phyloP scores from a whole-genome alignment of 306 rosid genomes.

The cucumber (Cucumis sativus) region DNA sequence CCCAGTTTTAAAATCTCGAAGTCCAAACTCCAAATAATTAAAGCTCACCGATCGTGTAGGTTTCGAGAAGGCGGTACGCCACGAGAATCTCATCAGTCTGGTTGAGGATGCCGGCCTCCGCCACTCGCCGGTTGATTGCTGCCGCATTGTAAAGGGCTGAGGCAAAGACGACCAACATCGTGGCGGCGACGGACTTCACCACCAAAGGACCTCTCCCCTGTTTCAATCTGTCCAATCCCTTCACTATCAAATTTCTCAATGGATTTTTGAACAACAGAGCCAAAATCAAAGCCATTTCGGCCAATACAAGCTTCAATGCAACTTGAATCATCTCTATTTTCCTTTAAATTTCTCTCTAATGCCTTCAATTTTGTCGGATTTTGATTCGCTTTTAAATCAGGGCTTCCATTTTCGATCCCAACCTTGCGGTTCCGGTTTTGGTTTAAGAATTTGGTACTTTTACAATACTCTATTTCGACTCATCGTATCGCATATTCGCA shows the following conservation, averaged over 20 bases:
- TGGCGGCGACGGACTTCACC: background rate
- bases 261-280: slow-evolving; percentile 6
- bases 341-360: background rate
- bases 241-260: background rate
- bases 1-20: no score
- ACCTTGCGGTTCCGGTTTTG: background rate
- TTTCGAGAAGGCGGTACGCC: slow-evolving; percentile 5
- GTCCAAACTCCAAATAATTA: background rate
- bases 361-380: background rate
- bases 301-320: background rate
- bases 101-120: background rate
- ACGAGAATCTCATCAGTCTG: slow-evolving; percentile 4
- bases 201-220: slow-evolving; percentile 7
- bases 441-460: background rate
- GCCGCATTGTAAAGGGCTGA: background rate
- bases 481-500: background rate
- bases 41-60: background rate
- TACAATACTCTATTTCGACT: background rate
- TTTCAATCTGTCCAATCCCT: slow-evolving; percentile 4
- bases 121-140: background rate
- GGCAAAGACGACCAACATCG: background rate
- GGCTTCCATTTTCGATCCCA: background rate
- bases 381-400: background rate
- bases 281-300: background rate
- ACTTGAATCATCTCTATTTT: background rate